Evolutionary conservation across 768 basidiomycete genomes (phyloP).

Genomic region (Panaeolus cyanescens): DNA sequence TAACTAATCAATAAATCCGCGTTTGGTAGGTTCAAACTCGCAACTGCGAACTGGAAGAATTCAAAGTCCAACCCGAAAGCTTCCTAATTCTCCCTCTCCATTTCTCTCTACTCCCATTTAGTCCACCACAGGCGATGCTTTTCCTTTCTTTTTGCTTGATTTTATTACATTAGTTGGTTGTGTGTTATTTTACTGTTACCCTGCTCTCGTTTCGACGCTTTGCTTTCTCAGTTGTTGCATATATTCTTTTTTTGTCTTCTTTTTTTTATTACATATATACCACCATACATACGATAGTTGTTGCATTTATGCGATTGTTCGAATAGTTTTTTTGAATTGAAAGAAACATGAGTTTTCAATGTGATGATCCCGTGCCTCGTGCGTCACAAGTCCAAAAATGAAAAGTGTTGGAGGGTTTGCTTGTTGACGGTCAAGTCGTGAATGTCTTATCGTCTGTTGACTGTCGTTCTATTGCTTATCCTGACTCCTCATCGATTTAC

Average conservation of each 20-base stretch:
- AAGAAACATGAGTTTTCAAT: slow-evolving; percentile 11
- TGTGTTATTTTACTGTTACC: slow-evolving; percentile 25
- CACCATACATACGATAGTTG: slow-evolving; percentile 19
- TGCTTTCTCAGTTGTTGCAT: slow-evolving; percentile 23
- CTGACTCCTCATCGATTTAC: slow-evolving; percentile 7
- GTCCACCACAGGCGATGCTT: too few relatives aligned
- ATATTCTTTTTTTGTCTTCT: slow-evolving; percentile 4
- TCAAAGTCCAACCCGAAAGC: slow-evolving; percentile 65
- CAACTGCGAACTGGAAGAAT: slow-evolving; percentile 78
- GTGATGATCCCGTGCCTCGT: slow-evolving; percentile 24
- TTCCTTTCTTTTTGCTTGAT: too few relatives aligned
- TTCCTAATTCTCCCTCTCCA: slow-evolving; percentile 19
- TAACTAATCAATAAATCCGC: slow-evolving; percentile 11
- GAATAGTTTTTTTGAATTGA: background rate
- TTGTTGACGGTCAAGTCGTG: slow-evolving; percentile 26
- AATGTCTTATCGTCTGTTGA: slow-evolving; percentile 23
- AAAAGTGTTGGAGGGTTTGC: background rate
- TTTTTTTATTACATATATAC: slow-evolving; percentile 27
- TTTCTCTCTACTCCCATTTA: slow-evolving; percentile 6
- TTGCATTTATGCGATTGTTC: slow-evolving; percentile 12
- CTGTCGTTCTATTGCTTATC: slow-evolving; percentile 6
- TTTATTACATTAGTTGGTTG: slow-evolving; percentile 21
- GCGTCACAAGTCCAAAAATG: background rate
- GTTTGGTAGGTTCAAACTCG: slow-evolving; percentile 62
- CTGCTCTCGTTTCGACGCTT: slow-evolving; percentile 22